These are phyloP conservation scores for Umbelopsis sp. DNA, from an alignment of 192 early-diverging fungal genomes.

Conservation along the genomic window DNA sequence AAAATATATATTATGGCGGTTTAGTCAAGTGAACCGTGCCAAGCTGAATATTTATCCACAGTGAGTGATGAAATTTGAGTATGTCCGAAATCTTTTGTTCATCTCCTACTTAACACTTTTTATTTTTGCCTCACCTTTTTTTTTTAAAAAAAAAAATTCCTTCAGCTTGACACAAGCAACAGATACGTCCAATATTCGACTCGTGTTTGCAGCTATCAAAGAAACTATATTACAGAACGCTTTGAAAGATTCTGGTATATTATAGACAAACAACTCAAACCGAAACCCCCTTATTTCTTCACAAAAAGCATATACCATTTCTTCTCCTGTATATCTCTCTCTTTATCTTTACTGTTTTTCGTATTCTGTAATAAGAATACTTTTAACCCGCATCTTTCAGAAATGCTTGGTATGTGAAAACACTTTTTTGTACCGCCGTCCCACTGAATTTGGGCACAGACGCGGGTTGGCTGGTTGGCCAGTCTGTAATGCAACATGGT, in stretches of 20 bases:
- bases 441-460: too few relatives aligned
- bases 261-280: slow-evolving; percentile 23
- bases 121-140: not conserved
- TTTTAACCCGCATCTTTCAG: not conserved
- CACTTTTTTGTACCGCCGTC: too few relatives aligned
- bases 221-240: slow-evolving; percentile 91
- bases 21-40: slow-evolving; percentile 85
- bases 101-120: too few relatives aligned
- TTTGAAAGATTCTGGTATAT: slow-evolving; percentile 75
- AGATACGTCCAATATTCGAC: slow-evolving; percentile 85
- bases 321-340: not conserved
- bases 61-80: slow-evolving; percentile 37
- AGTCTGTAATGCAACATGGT: not conserved
- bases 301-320: not conserved
- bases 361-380: not conserved
- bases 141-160: too few relatives aligned
- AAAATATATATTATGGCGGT: slow-evolving; percentile 86
- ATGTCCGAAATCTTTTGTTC: too few relatives aligned
- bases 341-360: not conserved
- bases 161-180: slow-evolving; percentile 86
- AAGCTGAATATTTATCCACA: slow-evolving; percentile 84
- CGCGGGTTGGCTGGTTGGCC: too few relatives aligned
- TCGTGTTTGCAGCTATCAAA: slow-evolving; percentile 92
- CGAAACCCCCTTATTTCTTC: not conserved
- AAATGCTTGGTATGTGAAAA: too few relatives aligned